Evolutionary conservation across 257 asterid genomes (phyloP).

Genomic region (Ilex aquifolium): DNA sequence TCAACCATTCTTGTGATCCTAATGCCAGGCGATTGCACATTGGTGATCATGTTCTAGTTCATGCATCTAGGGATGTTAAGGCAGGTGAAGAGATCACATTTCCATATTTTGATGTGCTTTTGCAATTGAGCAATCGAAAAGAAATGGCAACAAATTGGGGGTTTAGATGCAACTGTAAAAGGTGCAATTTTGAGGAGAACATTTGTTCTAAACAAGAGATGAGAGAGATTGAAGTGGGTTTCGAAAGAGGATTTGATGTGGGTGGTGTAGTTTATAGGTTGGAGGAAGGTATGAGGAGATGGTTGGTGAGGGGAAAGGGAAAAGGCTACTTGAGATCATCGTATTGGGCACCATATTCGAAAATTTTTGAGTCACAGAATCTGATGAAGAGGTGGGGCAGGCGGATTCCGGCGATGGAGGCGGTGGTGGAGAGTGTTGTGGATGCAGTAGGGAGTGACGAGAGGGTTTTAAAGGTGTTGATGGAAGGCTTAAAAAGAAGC

Average conservation of each 20-base stretch:
- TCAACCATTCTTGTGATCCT: constrained; percentile 85
- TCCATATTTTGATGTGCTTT: constrained; percentile 63
- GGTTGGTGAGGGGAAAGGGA: constrained; percentile 63
- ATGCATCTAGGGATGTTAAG: constrained; percentile 65
- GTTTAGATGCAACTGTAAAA: constrained; percentile 55
- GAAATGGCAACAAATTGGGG: constrained; percentile 68
- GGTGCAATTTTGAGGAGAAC: constrained; percentile 51
- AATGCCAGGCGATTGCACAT: constrained; percentile 72
- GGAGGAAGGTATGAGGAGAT: constrained; percentile 76
- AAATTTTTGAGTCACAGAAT: constrained; percentile 50
- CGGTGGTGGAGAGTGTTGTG: constrained; percentile 58
- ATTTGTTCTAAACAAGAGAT: constrained; percentile 42
- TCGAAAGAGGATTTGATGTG: constrained; percentile 50
- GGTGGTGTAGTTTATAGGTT: constrained; percentile 60
- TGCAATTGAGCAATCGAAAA: constrained; percentile 30
- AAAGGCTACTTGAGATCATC: constrained; percentile 80
- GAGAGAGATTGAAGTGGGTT: constrained; percentile 46
- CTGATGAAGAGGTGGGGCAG: constrained; percentile 70
- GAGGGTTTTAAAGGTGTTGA: constrained; percentile 43
- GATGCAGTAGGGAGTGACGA: constrained; percentile 73
- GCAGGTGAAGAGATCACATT: constrained; percentile 76
- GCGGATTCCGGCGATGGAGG: constrained; percentile 45
- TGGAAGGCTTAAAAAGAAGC: constrained; percentile 45
- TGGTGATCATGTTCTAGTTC: constrained; percentile 66
- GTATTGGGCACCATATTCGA: constrained; percentile 64